Percentiles rank a stretch among this genome's conserved stretches.
Conservation (phyloP, 306 rosid species). For the Oxytropis ochrocephala region DNA sequence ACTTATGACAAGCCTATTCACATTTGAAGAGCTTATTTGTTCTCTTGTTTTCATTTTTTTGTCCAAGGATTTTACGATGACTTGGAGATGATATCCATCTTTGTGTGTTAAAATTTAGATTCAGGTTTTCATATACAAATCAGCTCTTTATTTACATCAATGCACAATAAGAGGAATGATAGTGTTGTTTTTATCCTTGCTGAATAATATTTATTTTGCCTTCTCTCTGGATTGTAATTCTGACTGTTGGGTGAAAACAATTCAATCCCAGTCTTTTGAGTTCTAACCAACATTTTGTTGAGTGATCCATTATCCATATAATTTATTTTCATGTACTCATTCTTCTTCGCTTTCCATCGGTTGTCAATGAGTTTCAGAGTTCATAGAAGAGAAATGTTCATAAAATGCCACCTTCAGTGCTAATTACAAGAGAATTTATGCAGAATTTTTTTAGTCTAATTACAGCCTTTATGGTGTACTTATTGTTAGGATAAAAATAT, state of each 20-base stretch:
- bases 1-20: slow-evolving; percentile 98
- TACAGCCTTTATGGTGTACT: no score
- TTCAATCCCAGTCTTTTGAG: background rate
- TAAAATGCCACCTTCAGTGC: no score
- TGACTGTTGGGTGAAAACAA: slow-evolving; percentile 7
- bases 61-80: slow-evolving; percentile 39
- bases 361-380: background rate
- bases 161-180: slow-evolving; percentile 33
- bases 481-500: no score
- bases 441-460: no score
- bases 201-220: slow-evolving; percentile 38
- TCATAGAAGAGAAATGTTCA: no score
- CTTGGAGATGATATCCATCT: slow-evolving; percentile 35
- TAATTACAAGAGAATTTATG: no score
- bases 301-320: background rate
- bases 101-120: slow-evolving; percentile 32
- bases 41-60: slow-evolving; percentile 40
- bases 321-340: background rate
- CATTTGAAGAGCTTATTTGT: slow-evolving; percentile 44
- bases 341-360: background rate
- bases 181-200: slow-evolving; percentile 30
- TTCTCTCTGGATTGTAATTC: slow-evolving; percentile 9
- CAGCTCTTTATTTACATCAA: slow-evolving; percentile 21
- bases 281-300: background rate
- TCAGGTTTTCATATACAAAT: slow-evolving; percentile 40